These are phyloP conservation scores for Arachis stenosperma DNA, from an alignment of 306 rosid genomes.

Conservation along the genomic window DNA sequence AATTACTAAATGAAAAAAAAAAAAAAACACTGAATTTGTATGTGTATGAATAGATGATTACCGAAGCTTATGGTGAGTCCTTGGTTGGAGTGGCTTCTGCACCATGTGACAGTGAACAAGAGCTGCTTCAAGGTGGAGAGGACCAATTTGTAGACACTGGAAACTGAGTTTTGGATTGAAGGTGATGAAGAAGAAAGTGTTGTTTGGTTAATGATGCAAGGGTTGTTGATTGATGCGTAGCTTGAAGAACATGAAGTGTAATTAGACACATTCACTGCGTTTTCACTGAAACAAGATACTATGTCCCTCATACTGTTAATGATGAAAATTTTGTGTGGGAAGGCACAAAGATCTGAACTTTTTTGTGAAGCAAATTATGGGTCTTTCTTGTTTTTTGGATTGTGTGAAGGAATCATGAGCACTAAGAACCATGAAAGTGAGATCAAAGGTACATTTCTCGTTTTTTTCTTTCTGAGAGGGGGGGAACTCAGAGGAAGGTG, in stretches of 20 bases:
- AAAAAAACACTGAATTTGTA: no score
- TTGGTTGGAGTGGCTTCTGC: constrained; percentile 60
- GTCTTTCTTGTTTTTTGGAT: not conserved
- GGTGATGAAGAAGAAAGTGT: constrained; percentile 36
- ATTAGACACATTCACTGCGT: constrained; percentile 66
- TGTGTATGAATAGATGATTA: constrained; percentile 10
- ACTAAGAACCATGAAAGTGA: constrained; percentile 13
- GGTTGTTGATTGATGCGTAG: constrained; percentile 48
- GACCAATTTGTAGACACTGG: constrained; percentile 58
- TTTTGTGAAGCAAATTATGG: constrained; percentile 23
- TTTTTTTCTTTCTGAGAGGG: not conserved
- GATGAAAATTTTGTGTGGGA: not conserved
- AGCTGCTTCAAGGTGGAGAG: constrained; percentile 59
- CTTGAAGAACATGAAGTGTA: constrained; percentile 70
- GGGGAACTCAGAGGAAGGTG: constrained; percentile 32
- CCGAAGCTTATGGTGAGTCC: constrained; percentile 59
- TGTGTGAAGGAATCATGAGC: constrained; percentile 12
- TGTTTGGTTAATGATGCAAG: constrained; percentile 57
- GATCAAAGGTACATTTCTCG: constrained; percentile 2
- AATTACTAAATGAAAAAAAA: no score
- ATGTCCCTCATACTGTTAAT: constrained; percentile 69
- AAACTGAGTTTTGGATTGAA: constrained; percentile 67
- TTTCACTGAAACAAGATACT: constrained; percentile 85
- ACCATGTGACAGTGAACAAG: constrained; percentile 67
- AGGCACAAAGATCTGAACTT: constrained; percentile 39